These are phyloP conservation scores for Diphasiastrum complanatum DNA, from an alignment of 83 land plant species.

Conservation along the genomic window DNA sequence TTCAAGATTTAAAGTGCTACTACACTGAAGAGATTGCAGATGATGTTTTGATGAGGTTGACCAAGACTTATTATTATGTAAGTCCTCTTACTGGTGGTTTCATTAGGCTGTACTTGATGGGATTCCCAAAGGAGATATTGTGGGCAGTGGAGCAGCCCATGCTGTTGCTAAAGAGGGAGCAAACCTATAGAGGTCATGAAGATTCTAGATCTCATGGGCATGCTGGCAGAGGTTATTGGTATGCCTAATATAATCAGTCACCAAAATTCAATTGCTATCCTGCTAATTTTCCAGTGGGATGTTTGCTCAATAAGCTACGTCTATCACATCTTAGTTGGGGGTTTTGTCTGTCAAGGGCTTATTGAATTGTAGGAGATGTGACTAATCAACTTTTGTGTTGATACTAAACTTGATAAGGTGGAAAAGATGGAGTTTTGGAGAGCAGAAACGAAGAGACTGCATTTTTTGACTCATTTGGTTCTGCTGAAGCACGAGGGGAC, in stretches of 20 bases:
- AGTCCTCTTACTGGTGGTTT: constrained; percentile 13
- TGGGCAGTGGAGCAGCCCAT: constrained; percentile 75
- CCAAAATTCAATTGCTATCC: background rate
- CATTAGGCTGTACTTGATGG: constrained; percentile 73
- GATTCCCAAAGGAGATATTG: constrained; percentile 81
- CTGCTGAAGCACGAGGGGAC: constrained; percentile 20
- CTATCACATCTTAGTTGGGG: too few species aligned
- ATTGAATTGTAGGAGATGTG: too few species aligned
- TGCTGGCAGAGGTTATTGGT: constrained; percentile 35
- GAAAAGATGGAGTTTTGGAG: constrained; percentile 23
- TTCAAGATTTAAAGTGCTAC: too few species aligned
- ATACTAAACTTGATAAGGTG: too few species aligned
- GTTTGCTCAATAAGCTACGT: too few species aligned
- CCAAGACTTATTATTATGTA: background rate
- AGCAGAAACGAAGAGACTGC: constrained; percentile 20
- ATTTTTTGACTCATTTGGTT: constrained; percentile 21
- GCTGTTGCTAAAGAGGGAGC: constrained; percentile 51
- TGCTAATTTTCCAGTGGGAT: too few species aligned
- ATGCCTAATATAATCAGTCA: background rate
- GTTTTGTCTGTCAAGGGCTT: too few species aligned
- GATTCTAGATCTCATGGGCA: constrained; percentile 43
- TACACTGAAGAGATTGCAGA: too few species aligned
- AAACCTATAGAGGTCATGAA: constrained; percentile 30
- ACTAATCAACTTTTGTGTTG: background rate
- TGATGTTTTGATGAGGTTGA: background rate